Evolutionary conservation across 441 rosid genomes (phyloP).

Genomic region (Brassica hybrid): DNA sequence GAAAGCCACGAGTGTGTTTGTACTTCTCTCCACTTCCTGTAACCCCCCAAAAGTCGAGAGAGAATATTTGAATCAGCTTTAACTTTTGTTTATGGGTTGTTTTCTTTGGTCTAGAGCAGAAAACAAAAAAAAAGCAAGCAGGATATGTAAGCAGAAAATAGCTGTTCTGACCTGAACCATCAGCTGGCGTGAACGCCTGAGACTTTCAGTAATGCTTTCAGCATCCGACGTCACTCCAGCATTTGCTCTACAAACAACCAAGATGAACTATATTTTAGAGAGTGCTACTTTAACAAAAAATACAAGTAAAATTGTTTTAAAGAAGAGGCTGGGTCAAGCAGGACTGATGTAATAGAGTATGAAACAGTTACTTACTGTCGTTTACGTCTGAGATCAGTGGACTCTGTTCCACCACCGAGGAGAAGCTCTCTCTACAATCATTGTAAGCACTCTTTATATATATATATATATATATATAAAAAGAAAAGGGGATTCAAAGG

Average conservation of each 20-base stretch:
- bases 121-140: background rate
- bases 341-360: background rate
- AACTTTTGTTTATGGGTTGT: background rate
- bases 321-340: background rate
- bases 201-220: constrained; percentile 96
- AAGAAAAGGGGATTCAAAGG: background rate
- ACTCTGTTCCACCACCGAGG: constrained; percentile 94
- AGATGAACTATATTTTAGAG: background rate
- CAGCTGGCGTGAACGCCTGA: constrained; percentile 85
- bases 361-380: constrained; percentile 67
- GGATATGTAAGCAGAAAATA: background rate
- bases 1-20: constrained; percentile 70
- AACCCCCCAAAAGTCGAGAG: constrained; percentile 37
- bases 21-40: constrained; percentile 88
- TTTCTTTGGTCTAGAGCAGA: background rate
- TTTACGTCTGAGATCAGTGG: constrained; percentile 86
- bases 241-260: constrained; percentile 65
- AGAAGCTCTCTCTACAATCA: constrained; percentile 85
- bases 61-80: background rate
- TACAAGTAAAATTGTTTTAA: background rate
- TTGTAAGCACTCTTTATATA: constrained; percentile 21
- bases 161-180: constrained; percentile 81
- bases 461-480: too few relatives aligned
- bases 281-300: background rate
- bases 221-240: constrained; percentile 96